Evolutionary conservation across 352 stramenopile genomes (phyloP).

Genomic region (Globisporangium echinulatum): DNA sequence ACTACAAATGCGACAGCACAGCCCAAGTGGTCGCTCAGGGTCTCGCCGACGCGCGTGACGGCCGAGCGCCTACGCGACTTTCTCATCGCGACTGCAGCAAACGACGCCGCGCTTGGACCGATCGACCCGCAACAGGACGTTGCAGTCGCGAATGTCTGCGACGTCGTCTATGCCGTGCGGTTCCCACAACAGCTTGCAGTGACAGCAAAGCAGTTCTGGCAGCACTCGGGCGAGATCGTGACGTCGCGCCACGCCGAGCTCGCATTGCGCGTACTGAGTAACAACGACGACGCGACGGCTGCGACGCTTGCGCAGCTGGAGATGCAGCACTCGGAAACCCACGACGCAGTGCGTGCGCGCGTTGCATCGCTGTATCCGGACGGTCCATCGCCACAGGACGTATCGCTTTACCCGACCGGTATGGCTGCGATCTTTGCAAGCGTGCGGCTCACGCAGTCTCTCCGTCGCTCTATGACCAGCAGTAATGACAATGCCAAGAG

Average conservation of each 20-base stretch:
- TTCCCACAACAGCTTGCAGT: conserved; percentile 47
- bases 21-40: conserved; percentile 13
- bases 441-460: conserved; percentile 59
- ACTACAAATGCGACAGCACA: conserved; percentile 6
- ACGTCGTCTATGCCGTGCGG: conserved; percentile 57
- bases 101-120: conserved; percentile 7
- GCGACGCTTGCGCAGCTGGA: not conserved
- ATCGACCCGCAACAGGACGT: conserved; percentile 15
- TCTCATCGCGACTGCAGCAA: conserved; percentile 34
- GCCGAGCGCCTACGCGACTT: conserved; percentile 67
- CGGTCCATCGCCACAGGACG: conserved; percentile 10
- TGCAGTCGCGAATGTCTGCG: conserved; percentile 31
- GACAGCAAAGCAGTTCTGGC: conserved; percentile 87
- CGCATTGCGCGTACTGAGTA: conserved; percentile 45
- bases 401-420: conserved; percentile 50
- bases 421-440: conserved; percentile 87
- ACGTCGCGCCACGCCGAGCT: conserved; percentile 76
- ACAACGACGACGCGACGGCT: not conserved
- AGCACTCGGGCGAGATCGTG: conserved; percentile 92
- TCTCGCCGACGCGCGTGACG: conserved; percentile 49
- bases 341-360: conserved; percentile 38
- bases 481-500: conserved; percentile 31
- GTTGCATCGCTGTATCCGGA: conserved; percentile 41
- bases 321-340: conserved; percentile 19
- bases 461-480: conserved; percentile 8